These are phyloP conservation scores for Boletellus deceptivus DNA, from an alignment of 1,284 basidiomycete genomes.

Conservation along the genomic window DNA sequence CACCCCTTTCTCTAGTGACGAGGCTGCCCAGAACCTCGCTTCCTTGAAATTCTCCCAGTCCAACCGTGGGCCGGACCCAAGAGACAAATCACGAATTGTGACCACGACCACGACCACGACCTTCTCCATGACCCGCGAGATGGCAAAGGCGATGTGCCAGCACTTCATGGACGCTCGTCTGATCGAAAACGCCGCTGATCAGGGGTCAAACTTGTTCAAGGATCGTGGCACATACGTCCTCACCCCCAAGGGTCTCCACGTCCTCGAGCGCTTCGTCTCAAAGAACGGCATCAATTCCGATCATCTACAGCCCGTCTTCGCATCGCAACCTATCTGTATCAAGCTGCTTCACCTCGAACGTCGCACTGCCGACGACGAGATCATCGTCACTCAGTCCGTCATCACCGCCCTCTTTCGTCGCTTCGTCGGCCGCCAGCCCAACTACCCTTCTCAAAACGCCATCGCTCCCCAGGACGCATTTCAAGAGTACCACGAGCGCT, in stretches of 20 bases:
- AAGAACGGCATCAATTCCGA: constrained; percentile 98
- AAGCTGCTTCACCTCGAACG: constrained; percentile 97
- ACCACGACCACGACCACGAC: constrained; percentile 99
- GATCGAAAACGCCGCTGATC: constrained; percentile 95
- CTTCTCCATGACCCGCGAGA: constrained; percentile 98
- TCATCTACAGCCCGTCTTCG: constrained; percentile 88
- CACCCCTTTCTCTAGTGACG: constrained; percentile 63
- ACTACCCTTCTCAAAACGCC: constrained; percentile 57
- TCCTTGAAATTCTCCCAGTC: constrained; percentile 99
- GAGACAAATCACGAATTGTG: constrained; percentile 94
- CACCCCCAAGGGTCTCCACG: constrained; percentile 97
- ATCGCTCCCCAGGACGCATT: constrained; percentile 58
- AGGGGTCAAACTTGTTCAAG: constrained; percentile 87
- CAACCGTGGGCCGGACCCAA: constrained; percentile 95
- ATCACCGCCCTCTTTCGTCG: constrained; percentile 95
- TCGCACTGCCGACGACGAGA: constrained; percentile 91
- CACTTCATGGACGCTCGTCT: constrained; percentile 99
- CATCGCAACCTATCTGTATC: constrained; percentile 95
- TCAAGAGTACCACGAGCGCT: constrained; percentile 74
- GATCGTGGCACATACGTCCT: constrained; percentile 95
- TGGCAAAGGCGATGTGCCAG: constrained; percentile 99
- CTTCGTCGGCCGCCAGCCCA: constrained; percentile 85
- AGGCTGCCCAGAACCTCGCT: constrained; percentile 91
- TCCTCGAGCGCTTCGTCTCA: constrained; percentile 98
- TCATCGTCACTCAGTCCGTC: constrained; percentile 92